Base-by-base conservation (phyloP, 2,329 filamentous ascomycete genomes). In the Ceratocystis ficicola region DNA sequence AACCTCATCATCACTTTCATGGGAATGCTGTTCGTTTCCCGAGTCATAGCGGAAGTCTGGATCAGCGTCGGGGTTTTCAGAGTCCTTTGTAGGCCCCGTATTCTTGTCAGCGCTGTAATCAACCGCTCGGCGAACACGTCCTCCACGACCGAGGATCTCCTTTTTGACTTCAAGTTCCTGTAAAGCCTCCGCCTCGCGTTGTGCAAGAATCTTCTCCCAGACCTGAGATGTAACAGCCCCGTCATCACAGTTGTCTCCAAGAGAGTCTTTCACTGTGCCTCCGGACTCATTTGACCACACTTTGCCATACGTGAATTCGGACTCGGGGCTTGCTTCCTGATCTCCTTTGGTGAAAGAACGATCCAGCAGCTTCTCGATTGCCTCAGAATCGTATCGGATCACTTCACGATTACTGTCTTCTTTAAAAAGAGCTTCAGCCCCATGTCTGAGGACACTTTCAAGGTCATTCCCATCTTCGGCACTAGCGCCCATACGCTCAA, bases 281-380 rank as follows among this genome's bases (percentile, higher is more conserved):
- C 82, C 84, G 70, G 85, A 83, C 44, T 95, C 88, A 71, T 95
- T 95, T 3, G 87, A 88, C 94, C 94, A 99, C 1, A 99, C 87
- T 57, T 90, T 84, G 48, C 93, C 93, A 74, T 94, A 90, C 3
- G 88, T 90, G 74, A 96, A 99, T 0, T 86, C 84, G 0, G 83
- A 82, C 25, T 78, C 75, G 5, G 62, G 65, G 28, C 15, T 28
- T 12, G 62, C 22, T 62, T 90, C 85, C 1, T 85, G 81, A 8
- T 83, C 82, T 81, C 78, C 65, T 81, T 80, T 0, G 86, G 89
- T 83, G 69, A 89, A 84, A 55, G 87, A 90, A 60, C 94, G 85
- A 73, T 97, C 92, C n/a, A 99, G 80, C 12, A 99, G 81, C 70
- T 88, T 90, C 64, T 96, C 90, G n/a, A 99, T 85, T 0, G 89